These are phyloP conservation scores for Suillus americanus DNA, from an alignment of 768 basidiomycete species.

Conservation along the genomic window DNA sequence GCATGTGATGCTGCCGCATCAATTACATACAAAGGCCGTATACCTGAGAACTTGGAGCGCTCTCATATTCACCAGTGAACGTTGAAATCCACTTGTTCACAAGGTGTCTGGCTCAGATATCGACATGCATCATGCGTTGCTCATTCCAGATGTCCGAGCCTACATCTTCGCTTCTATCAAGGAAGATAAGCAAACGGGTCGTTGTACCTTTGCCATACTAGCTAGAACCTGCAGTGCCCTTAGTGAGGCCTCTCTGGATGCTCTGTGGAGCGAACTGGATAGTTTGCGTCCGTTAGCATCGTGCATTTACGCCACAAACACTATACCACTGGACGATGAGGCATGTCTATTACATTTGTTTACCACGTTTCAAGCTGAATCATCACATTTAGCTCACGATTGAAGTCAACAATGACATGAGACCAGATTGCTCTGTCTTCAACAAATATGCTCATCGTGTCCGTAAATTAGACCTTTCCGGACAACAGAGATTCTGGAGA, in stretches of 20 bases:
- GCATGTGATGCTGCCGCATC: too few relatives aligned
- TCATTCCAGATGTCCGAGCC: neutral
- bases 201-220: neutral
- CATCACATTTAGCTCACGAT: neutral
- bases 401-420: neutral
- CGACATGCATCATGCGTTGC: neutral
- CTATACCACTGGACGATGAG: neutral
- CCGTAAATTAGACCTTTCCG: neutral
- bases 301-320: neutral
- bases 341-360: neutral
- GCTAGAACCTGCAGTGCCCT: constrained; percentile 1
- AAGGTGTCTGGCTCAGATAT: neutral
- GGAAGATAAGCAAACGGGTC: neutral
- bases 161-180: neutral
- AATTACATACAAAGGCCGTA: neutral
- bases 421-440: neutral
- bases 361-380: neutral
- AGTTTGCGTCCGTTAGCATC: constrained; percentile 2
- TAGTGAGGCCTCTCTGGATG: neutral
- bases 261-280: constrained; percentile 1
- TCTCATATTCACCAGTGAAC: neutral
- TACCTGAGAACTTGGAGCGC: neutral
- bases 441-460: constrained; percentile 1
- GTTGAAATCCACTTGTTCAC: neutral
- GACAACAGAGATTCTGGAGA: neutral